Conservation (phyloP, 2,329 filamentous ascomycete genomes). For the Ampelomyces quisqualis region DNA sequence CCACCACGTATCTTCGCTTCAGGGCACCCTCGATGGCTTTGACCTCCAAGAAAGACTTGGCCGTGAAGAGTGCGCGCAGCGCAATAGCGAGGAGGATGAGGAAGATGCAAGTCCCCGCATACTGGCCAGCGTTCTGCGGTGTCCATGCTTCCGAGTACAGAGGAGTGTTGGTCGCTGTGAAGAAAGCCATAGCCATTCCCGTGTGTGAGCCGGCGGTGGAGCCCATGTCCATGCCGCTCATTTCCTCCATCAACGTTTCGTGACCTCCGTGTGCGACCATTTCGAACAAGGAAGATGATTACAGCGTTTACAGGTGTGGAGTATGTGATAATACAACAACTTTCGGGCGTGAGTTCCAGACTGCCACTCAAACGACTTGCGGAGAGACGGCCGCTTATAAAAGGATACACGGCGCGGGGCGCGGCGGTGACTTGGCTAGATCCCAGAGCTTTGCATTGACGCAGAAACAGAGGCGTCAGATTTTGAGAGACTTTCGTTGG, state of each 20-base stretch:
- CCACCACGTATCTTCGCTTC: conserved; percentile 73
- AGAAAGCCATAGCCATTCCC: conserved; percentile 63
- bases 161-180: conserved; percentile 61
- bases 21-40: conserved; percentile 72
- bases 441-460: conserved; percentile 26
- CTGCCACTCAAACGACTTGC: conserved; percentile 19
- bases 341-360: conserved; percentile 31
- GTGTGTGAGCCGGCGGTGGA: conserved; percentile 16
- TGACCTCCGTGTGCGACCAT: conserved; percentile 41
- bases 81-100: conserved; percentile 72
- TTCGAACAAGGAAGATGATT: too few relatives aligned
- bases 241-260: conserved; percentile 21
- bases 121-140: conserved; percentile 66
- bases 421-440: conserved; percentile 20
- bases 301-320: conserved; percentile 1
- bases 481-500: conserved; percentile 17
- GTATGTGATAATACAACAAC: conserved; percentile 8
- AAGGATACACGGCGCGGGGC: conserved; percentile 9
- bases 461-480: conserved; percentile 19
- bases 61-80: conserved; percentile 70
- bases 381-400: conserved; percentile 24
- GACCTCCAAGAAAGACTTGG: conserved; percentile 61
- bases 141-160: conserved; percentile 73
- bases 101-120: conserved; percentile 91
- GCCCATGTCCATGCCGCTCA: conserved; percentile 23